Percentiles rank a stretch among this genome's conserved stretches.
phyloP scores from a whole-genome alignment of 345 rosid genomes.

The Eucalyptus camaldulensis region DNA sequence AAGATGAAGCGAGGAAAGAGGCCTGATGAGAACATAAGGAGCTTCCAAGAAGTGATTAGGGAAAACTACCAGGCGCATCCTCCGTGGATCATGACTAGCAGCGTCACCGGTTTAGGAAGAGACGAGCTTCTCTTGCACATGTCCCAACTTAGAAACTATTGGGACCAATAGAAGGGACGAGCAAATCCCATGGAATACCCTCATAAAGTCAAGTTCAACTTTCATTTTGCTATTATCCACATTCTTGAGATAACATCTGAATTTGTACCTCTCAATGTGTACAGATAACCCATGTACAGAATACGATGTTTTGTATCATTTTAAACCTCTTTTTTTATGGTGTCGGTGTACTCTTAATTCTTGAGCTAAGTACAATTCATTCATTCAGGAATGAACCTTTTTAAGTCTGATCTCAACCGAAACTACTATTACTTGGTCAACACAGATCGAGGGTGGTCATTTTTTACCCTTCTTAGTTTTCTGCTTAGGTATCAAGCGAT shows the following conservation, averaged over 20 bases:
- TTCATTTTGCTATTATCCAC: not conserved
- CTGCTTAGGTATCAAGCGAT: not conserved
- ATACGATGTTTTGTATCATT: not conserved
- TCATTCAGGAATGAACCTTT: not conserved
- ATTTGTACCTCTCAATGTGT: not conserved
- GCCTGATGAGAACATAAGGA: slow-evolving; percentile 73
- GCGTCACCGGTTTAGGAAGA: slow-evolving; percentile 75
- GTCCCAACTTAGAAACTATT: slow-evolving; percentile 63
- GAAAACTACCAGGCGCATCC: slow-evolving; percentile 52
- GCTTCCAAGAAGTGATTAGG: slow-evolving; percentile 56
- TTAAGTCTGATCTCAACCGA: not conserved
- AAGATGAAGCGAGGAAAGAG: slow-evolving; percentile 74
- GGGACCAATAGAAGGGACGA: not conserved
- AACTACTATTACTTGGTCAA: not conserved
- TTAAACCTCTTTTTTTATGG: not conserved
- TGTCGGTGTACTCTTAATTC: not conserved
- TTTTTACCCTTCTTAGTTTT: not conserved
- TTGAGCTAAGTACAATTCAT: not conserved
- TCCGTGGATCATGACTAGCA: slow-evolving; percentile 93
- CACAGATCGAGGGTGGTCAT: not conserved
- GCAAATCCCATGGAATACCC: not conserved
- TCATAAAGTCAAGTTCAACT: not conserved
- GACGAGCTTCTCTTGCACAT: slow-evolving; percentile 91
- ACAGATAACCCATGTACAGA: not conserved
- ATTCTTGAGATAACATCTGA: not conserved